These are phyloP conservation scores for Amniculicola lignicola DNA, from an alignment of 495 filamentous ascomycete species.

Conservation along the genomic window DNA sequence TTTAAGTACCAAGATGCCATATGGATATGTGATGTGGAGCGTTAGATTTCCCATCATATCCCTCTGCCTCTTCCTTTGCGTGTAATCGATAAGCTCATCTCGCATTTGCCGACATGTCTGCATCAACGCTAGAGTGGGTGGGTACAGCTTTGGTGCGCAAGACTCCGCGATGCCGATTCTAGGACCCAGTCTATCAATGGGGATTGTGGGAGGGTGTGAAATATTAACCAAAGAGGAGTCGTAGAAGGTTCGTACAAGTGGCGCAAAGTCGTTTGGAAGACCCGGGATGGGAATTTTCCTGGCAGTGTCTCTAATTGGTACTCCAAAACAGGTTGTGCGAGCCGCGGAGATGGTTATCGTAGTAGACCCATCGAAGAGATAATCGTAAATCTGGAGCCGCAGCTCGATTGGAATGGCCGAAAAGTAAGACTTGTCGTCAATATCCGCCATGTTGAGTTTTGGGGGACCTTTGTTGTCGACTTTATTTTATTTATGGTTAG, in stretches of 20 bases:
- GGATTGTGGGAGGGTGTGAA: neutral
- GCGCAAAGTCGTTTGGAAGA: conserved; percentile 4
- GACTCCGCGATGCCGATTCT: no score
- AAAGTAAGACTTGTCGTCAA: no score
- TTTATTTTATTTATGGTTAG: no score
- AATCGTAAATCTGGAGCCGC: conserved; percentile 31
- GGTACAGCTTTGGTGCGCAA: conserved; percentile 2
- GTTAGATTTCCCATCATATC: neutral
- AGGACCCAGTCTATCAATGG: no score
- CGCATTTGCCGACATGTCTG: conserved; percentile 19
- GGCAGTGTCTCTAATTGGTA: neutral
- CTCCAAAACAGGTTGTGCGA: neutral
- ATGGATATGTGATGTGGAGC: conserved; percentile 35
- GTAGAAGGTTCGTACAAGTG: conserved; percentile 17
- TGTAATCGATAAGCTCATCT: conserved; percentile 10
- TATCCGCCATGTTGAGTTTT: no score
- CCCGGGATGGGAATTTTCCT: conserved; percentile 1
- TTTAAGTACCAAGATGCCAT: conserved; percentile 34
- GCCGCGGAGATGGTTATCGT: conserved; percentile 31
- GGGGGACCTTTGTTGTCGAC: no score
- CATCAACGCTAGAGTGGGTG: conserved; percentile 14
- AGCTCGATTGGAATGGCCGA: conserved; percentile 31
- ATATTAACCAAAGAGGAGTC: conserved; percentile 19
- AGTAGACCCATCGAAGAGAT: conserved; percentile 22
- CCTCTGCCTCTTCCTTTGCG: neutral